Conservation (phyloP, 768 basidiomycete genomes). For the Pleurotus djamor region DNA sequence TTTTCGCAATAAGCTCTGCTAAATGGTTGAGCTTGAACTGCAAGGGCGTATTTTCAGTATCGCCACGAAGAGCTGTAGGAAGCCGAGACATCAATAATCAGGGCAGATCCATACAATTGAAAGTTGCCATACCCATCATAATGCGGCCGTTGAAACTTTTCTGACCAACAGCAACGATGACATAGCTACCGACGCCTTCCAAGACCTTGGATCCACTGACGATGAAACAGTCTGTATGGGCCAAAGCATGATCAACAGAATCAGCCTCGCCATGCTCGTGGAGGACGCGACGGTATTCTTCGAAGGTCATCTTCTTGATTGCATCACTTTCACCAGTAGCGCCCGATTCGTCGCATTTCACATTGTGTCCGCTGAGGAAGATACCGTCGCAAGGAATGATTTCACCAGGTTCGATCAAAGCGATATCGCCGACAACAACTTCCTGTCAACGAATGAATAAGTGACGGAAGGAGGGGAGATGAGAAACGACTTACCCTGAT, state of each 20-base stretch:
- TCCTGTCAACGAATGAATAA: slow-evolving; percentile 47
- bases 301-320: slow-evolving; percentile 83
- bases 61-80: slow-evolving; percentile 73
- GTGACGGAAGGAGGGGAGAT: slow-evolving; percentile 10
- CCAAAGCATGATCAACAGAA: slow-evolving; percentile 14
- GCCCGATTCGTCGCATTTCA: slow-evolving; percentile 94
- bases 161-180: slow-evolving; percentile 89
- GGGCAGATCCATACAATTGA: slow-evolving; percentile 2
- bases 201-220: slow-evolving; percentile 90
- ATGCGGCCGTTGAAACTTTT: slow-evolving; percentile 96
- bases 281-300: slow-evolving; percentile 52
- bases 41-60: slow-evolving; percentile 87
- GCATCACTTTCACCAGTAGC: slow-evolving; percentile 97
- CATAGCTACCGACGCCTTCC: slow-evolving; percentile 92
- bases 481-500: slow-evolving; percentile 57
- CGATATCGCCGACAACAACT: slow-evolving; percentile 92
- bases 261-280: slow-evolving; percentile 20
- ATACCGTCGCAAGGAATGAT: slow-evolving; percentile 95
- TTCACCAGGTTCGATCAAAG: slow-evolving; percentile 91
- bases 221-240: slow-evolving; percentile 89
- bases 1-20: slow-evolving; percentile 94
- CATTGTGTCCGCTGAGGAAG: slow-evolving; percentile 89
- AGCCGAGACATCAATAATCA: not conserved
- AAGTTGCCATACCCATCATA: slow-evolving; percentile 80
- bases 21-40: slow-evolving; percentile 91